Percentiles rank a stretch among this genome's conserved stretches.
phyloP scores from a whole-genome alignment of 345 rosid genomes.

The Nasturtium officinale region DNA sequence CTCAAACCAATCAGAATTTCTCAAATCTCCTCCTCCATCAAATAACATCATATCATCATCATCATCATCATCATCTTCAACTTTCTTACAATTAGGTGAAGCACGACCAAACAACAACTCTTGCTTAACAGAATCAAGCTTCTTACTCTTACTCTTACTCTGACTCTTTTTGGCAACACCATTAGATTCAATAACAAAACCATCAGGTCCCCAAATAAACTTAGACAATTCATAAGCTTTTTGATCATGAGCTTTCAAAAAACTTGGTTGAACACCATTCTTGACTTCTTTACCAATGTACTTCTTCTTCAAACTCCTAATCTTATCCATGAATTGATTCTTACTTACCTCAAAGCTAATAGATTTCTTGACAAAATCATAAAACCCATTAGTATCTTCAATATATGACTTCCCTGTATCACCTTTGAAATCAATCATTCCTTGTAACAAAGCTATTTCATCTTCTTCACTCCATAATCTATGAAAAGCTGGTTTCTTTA shows the following conservation, averaged over 20 bases:
- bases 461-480: conserved; percentile 58
- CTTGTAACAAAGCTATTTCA: conserved; percentile 48
- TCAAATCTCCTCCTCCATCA: neutral
- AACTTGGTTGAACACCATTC: conserved; percentile 35
- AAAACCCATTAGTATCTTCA: conserved; percentile 43
- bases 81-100: conserved; percentile 27
- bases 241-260: conserved; percentile 47
- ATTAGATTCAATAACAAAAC: conserved; percentile 32
- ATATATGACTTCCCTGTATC: conserved; percentile 42
- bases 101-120: conserved; percentile 13
- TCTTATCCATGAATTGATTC: conserved; percentile 51
- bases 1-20: conserved; percentile 25
- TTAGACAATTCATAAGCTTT: conserved; percentile 41
- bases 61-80: neutral
- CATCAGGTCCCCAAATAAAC: conserved; percentile 49
- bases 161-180: conserved; percentile 30
- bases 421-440: conserved; percentile 42
- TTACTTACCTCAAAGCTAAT: conserved; percentile 47
- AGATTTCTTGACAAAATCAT: conserved; percentile 43
- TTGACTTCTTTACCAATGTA: conserved; percentile 37
- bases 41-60: neutral
- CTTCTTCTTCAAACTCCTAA: conserved; percentile 54
- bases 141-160: conserved; percentile 7
- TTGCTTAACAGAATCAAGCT: conserved; percentile 37
- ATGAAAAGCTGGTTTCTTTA: conserved; percentile 34